Percentiles rank a stretch among this genome's conserved stretches.
Conservation (phyloP, 495 filamentous ascomycete species). For the Podospora bellae-mahoneyi region DNA sequence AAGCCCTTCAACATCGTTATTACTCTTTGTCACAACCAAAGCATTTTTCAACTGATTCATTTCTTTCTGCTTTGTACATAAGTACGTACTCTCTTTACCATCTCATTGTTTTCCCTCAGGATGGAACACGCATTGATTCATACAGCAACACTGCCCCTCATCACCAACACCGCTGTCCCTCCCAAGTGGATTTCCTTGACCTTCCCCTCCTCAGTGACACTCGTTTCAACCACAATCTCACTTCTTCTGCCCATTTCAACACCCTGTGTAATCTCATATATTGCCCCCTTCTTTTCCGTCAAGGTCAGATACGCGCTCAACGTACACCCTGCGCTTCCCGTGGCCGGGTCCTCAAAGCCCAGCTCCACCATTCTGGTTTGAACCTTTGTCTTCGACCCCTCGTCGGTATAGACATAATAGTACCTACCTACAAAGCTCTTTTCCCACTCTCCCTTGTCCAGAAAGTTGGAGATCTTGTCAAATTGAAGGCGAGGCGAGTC, state of each 20-base stretch:
- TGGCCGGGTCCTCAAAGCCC: conserved; percentile 64
- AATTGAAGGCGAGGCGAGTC: conserved; percentile 30
- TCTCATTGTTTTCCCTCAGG: too few relatives aligned
- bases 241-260: conserved; percentile 75
- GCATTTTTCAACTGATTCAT: not conserved
- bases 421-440: conserved; percentile 53
- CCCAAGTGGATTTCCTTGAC: conserved; percentile 53
- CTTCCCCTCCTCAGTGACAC: conserved; percentile 35
- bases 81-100: too few relatives aligned
- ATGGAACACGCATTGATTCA: not conserved
- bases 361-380: conserved; percentile 54
- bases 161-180: conserved; percentile 57
- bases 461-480: conserved; percentile 24
- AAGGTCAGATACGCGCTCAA: conserved; percentile 57
- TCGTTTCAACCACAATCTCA: conserved; percentile 47
- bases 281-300: conserved; percentile 27
- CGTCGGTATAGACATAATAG: conserved; percentile 49
- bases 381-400: conserved; percentile 20
- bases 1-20: not conserved
- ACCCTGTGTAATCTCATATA: conserved; percentile 63
- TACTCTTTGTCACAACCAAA: not conserved
- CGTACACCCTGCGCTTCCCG: conserved; percentile 60
- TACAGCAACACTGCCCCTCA: conserved; percentile 44
- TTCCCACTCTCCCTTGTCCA: conserved; percentile 58
- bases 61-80: not conserved